Evolutionary conservation across 2,329 filamentous ascomycete species (phyloP), one percentile per base, ranked within the genome.

Genomic region (Aspergillus brasiliensis): DNA sequence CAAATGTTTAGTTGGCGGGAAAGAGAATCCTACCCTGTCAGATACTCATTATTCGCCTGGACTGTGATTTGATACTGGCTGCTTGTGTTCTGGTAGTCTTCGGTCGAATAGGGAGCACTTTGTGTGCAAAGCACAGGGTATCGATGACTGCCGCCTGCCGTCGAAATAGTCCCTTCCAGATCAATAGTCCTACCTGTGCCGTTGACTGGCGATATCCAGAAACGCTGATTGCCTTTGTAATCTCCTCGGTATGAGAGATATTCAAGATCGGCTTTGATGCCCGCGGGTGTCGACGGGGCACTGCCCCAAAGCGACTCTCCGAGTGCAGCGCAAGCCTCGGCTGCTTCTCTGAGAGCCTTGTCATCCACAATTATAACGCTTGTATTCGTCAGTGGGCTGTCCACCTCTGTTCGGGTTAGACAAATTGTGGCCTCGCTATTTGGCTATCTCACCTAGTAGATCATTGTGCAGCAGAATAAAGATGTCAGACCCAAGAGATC

Each of bases 391-490:
- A 51, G 37, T 10, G 56, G 47, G 17, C 56, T 57, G 4, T 44
- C 46, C 2, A 25, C 37, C 37, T 57, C 56, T 57, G 2, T 34
- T 15, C 1, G 31, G 31, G 31, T 34, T 34, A 34, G 4, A 34
- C 5, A 2, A 13, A 2, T 11, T 34, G 31, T 1, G 0, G 31
- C 5, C 0, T 13, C 13, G 5, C 1, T 34, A 34, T 6, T 31
- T 31, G 28, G 10, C 10, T 31, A 8, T 0, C 31, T 13, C 10
- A 57, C 56, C 56, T 5, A 52, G 17, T 2, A 57, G 28, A 34
- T 57, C 48, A 52, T 57, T 57, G n/a, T 57, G 27, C 7, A 57
- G 49, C 13, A 57, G 3, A 11, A 57, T 42, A 3, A 25, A 44
- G 0, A 57, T 13, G 7, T 57, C 47, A 3, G 56, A 57, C 3